phyloP scores from a whole-genome alignment of 2,329 filamentous ascomycete species.

The Elsinoe fawcettii region DNA sequence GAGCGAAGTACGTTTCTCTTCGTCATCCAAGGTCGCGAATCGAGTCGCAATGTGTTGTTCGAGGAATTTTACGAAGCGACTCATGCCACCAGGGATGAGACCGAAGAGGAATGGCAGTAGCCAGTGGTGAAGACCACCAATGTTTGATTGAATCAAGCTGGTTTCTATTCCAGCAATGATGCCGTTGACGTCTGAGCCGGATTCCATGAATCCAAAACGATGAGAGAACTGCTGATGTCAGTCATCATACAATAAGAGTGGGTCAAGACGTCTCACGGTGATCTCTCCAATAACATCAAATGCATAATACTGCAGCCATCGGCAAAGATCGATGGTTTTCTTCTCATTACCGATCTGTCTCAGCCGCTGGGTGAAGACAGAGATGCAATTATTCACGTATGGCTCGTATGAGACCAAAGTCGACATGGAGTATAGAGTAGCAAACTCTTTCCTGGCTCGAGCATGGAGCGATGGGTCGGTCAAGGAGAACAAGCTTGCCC shows the following conservation, averaged over 20 bases:
- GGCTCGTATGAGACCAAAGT: background rate
- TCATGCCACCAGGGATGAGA: conserved; percentile 22
- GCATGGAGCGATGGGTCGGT: background rate
- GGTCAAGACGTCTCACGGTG: conserved; percentile 25
- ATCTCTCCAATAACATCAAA: conserved; percentile 38
- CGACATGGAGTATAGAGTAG: background rate
- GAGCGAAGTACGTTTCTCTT: conserved; percentile 46
- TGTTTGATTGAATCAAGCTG: conserved; percentile 38
- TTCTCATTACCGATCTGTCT: background rate
- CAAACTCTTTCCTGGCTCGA: background rate
- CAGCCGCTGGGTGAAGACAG: background rate
- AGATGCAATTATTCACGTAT: background rate
- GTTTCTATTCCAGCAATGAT: conserved; percentile 50
- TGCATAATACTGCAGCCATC: conserved; percentile 27
- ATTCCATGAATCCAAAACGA: conserved; percentile 49
- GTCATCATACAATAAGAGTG: background rate
- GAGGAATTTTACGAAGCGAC: conserved; percentile 34
- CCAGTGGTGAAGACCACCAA: conserved; percentile 21
- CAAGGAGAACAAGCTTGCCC: background rate
- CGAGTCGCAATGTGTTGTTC: conserved; percentile 45
- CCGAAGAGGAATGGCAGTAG: conserved; percentile 25
- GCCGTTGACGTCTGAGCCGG: conserved; percentile 45
- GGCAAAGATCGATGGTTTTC: conserved; percentile 3
- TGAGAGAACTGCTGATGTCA: conserved; percentile 21
- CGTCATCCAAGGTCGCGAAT: conserved; percentile 45